phyloP scores from a whole-genome alignment of 805 yeast genomes.

The Isabelozyma heimii region DNA sequence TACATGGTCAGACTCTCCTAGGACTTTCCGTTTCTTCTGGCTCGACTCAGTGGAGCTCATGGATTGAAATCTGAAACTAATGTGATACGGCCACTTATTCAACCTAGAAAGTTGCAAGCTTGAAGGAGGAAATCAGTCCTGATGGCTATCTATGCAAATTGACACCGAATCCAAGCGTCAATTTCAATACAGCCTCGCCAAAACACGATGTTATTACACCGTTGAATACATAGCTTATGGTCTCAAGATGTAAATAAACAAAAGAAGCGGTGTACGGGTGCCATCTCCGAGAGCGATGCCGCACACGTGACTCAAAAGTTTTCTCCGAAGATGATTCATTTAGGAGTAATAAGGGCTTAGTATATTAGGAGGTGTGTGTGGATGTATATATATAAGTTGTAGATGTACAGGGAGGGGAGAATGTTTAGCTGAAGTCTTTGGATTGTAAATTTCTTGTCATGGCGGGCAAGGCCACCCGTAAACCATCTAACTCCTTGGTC shows the following conservation, averaged over 20 bases:
- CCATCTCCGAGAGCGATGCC: not conserved
- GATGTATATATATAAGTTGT: not conserved
- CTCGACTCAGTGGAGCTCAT: not conserved
- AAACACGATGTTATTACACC: too few species aligned
- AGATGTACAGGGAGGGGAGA: slow-evolving; percentile 9
- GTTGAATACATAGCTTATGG: too few species aligned
- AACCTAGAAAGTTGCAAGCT: too few species aligned
- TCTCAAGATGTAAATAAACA: not conserved
- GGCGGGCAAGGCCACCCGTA: slow-evolving; percentile 93
- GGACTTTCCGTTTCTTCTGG: slow-evolving; percentile 13
- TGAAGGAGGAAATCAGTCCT: too few species aligned
- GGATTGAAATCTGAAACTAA: not conserved
- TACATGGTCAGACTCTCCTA: slow-evolving; percentile 12
- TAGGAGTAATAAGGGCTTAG: not conserved
- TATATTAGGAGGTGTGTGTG: not conserved
- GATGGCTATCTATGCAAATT: too few species aligned
- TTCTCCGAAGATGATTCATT: too few species aligned
- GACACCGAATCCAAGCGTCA: too few species aligned
- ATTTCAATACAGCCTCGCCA: too few species aligned
- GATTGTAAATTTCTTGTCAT: slow-evolving; percentile 92
- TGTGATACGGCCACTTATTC: not conserved
- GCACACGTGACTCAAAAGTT: not conserved
- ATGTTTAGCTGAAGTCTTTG: slow-evolving; percentile 60
- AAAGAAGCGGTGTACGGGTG: not conserved
- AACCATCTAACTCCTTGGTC: slow-evolving; percentile 88